phyloP scores from a whole-genome alignment of 192 early-diverging fungal genomes.

The Physocladia obscura region DNA sequence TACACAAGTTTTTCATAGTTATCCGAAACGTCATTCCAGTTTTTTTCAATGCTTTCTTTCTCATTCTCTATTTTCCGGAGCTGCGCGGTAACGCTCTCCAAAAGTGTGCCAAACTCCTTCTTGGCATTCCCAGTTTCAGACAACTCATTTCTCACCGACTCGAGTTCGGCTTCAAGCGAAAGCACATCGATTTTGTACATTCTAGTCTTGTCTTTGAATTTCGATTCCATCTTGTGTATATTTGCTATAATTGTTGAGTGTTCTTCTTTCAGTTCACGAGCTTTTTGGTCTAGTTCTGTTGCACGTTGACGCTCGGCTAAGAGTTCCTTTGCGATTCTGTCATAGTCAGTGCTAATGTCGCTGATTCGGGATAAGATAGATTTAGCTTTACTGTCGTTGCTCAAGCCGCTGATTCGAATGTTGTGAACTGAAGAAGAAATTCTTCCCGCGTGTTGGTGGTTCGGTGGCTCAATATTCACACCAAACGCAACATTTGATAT shows the following conservation, averaged over 20 bases:
- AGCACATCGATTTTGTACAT: background rate
- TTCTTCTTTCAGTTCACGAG: constrained; percentile 8
- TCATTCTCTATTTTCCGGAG: too few species aligned
- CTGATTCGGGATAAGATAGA: constrained; percentile 13
- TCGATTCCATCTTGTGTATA: constrained; percentile 27
- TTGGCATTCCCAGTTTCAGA: too few species aligned
- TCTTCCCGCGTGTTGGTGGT: background rate
- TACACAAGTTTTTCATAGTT: background rate
- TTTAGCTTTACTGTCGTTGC: constrained; percentile 3
- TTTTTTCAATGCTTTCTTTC: too few species aligned
- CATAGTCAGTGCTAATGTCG: constrained; percentile 19
- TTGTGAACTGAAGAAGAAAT: background rate
- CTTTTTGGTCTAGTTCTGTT: background rate
- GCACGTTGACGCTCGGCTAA: background rate
- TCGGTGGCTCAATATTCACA: background rate
- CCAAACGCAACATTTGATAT: background rate
- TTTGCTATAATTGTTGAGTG: background rate
- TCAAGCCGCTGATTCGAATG: background rate
- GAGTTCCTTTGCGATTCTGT: constrained; percentile 12
- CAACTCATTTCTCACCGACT: too few species aligned
- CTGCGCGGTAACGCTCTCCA: too few species aligned
- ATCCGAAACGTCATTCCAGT: constrained; percentile 4
- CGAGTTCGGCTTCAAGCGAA: constrained; percentile 9
- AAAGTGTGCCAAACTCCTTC: too few species aligned
- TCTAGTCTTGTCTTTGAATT: constrained; percentile 22